These are phyloP conservation scores for Hyaloscypha finlandica DNA, from an alignment of 495 filamentous ascomycete species.

Conservation along the genomic window DNA sequence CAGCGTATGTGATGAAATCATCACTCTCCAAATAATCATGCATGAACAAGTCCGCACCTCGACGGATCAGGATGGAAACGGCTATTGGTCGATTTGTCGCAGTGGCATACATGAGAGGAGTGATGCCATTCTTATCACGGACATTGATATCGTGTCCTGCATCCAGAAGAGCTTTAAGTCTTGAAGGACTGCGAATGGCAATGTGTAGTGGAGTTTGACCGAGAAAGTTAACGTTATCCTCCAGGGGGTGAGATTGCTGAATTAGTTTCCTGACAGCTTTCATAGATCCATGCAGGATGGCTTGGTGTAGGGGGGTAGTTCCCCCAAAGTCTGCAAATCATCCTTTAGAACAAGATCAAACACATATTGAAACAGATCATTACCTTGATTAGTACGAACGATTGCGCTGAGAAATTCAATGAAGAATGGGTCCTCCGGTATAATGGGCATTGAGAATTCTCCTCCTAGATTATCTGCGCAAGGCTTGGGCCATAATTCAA, in stretches of 20 bases:
- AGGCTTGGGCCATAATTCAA: conserved; percentile 5
- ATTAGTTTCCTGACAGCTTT: neutral
- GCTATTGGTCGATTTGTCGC: conserved; percentile 1
- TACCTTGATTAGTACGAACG: conserved; percentile 1
- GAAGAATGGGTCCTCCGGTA: conserved; percentile 3
- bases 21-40: conserved; percentile 10
- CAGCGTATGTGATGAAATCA: conserved; percentile 15
- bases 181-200: conserved; percentile 5
- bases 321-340: conserved; percentile 4
- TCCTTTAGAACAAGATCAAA: neutral
- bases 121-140: neutral
- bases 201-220: conserved; percentile 14
- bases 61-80: conserved; percentile 11
- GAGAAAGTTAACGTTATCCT: conserved; percentile 12
- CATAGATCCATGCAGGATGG: neutral
- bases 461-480: neutral
- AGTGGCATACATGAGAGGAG: conserved; percentile 7
- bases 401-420: neutral
- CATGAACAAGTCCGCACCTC: conserved; percentile 11
- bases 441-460: neutral
- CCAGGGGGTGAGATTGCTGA: conserved; percentile 7
- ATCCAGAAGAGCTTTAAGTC: conserved; percentile 11
- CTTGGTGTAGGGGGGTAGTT: conserved; percentile 4
- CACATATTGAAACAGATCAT: neutral
- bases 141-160: conserved; percentile 10